Evolutionary conservation across 1,139 yeast genomes (phyloP), one percentile per base, ranked within the genome.

Genomic region (Zygosaccharomyces sapae): DNA sequence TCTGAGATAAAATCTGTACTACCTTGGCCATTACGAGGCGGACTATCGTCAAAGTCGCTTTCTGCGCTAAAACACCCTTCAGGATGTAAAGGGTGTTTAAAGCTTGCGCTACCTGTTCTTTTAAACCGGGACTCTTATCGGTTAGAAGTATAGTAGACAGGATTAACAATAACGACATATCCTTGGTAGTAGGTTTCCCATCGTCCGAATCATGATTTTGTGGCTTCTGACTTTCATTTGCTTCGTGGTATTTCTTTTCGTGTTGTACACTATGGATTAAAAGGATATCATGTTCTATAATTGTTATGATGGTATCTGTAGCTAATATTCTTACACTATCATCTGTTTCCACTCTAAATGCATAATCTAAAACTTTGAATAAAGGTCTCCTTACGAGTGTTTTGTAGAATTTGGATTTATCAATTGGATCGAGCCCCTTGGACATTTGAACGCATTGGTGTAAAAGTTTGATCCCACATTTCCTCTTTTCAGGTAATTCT

Each of bases 101-200:
- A 0, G 96, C 95, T 66, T 89, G 96, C 52, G 79, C 80, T 1
- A 92, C 86, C 63, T 89, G 97, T 4, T 84, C 78, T 61, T 86
- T 83, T 43, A 89, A 68, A 0, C 95, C 95, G 5, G 83, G 76
- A 54, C 83, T 81, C 33, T 73, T 70, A 51, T 86, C 95, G 22
- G 75, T 73, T 3, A 83, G 67, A 22, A 90, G 66, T 27, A 89
- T 73, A 40, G 79, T 75, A 0, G 86, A 75, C 39, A 90, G 68
- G 5, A 84, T 77, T 10, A 73, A 66, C 33, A 86, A 69, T 44
- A 87, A 66, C 0, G 85, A 75, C 78, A 82, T 79, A 58, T 83
- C 87, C 24, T 50, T 53, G 2, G 57, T 45, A 7, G 48, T 41
- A 2, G 44, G 25, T 18, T 50, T 47, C 12, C 49, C 50, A 19